These are phyloP conservation scores for Somion occarium DNA, from an alignment of 1,284 basidiomycete genomes.

Conservation along the genomic window DNA sequence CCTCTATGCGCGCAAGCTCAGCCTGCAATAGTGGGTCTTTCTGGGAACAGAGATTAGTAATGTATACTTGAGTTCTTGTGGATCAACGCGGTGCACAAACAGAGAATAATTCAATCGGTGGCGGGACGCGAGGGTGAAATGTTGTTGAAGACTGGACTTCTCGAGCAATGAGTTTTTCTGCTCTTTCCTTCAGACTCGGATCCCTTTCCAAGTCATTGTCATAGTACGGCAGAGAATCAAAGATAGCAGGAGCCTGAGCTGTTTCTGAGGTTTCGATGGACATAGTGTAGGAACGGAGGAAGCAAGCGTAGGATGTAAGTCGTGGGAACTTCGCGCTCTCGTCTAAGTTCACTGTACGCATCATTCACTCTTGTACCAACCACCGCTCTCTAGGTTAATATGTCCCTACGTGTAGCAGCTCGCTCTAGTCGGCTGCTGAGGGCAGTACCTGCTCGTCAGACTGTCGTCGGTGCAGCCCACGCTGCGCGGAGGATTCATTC, in stretches of 20 bases:
- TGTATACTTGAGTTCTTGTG: background rate
- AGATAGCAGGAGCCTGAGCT: slow-evolving; percentile 20
- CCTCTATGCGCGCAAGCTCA: slow-evolving; percentile 70
- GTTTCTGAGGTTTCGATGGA: slow-evolving; percentile 6
- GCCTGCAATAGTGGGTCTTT: slow-evolving; percentile 62
- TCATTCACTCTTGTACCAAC: background rate
- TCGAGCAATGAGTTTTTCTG: slow-evolving; percentile 66
- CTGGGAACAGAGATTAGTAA: slow-evolving; percentile 29
- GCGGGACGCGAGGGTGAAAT: slow-evolving; percentile 71
- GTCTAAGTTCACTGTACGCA: background rate
- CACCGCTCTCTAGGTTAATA: slow-evolving; percentile 25
- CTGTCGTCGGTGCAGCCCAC: slow-evolving; percentile 19
- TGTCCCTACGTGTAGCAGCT: slow-evolving; percentile 49
- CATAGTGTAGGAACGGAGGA: slow-evolving; percentile 19
- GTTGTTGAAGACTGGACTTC: slow-evolving; percentile 52
- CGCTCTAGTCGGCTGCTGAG: slow-evolving; percentile 36
- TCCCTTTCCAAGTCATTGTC: slow-evolving; percentile 87
- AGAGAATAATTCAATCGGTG: slow-evolving; percentile 61
- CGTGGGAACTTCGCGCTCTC: slow-evolving; percentile 9
- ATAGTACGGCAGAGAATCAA: slow-evolving; percentile 92
- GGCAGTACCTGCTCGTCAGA: slow-evolving; percentile 22
- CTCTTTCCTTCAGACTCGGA: slow-evolving; percentile 66
- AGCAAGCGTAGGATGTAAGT: slow-evolving; percentile 2
- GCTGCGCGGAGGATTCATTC: slow-evolving; percentile 34
- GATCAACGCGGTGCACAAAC: slow-evolving; percentile 37